Evolutionary conservation across 2,329 filamentous ascomycete species (phyloP), one percentile per base, ranked within the genome.

Genomic region (Exophiala xenobiotica): DNA sequence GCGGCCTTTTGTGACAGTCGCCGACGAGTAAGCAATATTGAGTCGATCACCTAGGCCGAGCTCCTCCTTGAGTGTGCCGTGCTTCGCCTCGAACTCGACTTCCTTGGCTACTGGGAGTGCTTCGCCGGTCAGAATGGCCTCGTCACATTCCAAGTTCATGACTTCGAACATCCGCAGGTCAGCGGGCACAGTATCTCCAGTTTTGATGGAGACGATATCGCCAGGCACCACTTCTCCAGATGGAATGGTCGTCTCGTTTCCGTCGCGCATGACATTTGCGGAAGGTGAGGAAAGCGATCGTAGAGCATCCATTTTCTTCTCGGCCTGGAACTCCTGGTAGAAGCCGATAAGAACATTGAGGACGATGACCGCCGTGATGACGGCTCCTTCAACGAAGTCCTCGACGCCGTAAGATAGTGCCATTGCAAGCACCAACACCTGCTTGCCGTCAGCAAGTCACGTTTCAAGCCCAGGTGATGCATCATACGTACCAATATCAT

Each of bases 81-180:
- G 50, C 5, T 66, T 61, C 0, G 63, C 65, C 43, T 69, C 63
- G 20, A 66, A 58, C 18, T 69, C 64, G 1, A 66, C 64, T 24
- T 77, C 72, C 68, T 84, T 78, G 64, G 70, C 74, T 5, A 83
- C 77, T n/a, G 81, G 80, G 5, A 82, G 64, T 19, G 80, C 80
- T 68, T 84, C 81, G 31, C 81, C 81, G 8, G 81, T 84, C 29
- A 84, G 71, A 41, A 83, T 75, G 11, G 80, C 77, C 62, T 83
- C 81, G 55, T 95, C 88, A 58, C 85, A 86, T 43, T 85, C 86
- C 53, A 89, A 72, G 67, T 91, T 91, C 70, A 90, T 81, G 50
- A 78, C 70, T 60, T 80, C 77, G 46, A 79, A 68, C 29, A 76
- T 61, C 51, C 79, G 72, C 46, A 83, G 61, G 60, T 84, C 81